phyloP scores from a whole-genome alignment of 495 filamentous ascomycete genomes.

The Astrothelium macrocarpum region DNA sequence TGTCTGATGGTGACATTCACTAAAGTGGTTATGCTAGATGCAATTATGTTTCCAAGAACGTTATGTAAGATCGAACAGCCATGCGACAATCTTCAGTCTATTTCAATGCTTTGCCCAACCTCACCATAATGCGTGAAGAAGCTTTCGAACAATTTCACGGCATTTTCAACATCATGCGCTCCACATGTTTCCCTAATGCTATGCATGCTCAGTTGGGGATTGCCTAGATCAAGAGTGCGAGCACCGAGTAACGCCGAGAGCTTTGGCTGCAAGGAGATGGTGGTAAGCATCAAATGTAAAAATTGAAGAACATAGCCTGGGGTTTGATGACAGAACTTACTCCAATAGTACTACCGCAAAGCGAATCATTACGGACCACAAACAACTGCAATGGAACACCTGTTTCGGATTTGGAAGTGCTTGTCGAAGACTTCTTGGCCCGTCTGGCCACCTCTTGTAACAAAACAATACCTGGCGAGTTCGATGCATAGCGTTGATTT shows the following conservation, averaged over 20 bases:
- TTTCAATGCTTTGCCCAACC: conserved; percentile 28
- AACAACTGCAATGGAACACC: conserved; percentile 86
- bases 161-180: conserved; percentile 77
- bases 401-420: conserved; percentile 13
- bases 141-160: conserved; percentile 73
- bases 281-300: not conserved
- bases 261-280: conserved; percentile 53
- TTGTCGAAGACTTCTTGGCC: conserved; percentile 36
- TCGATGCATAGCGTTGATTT: conserved; percentile 91
- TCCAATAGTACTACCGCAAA: conserved; percentile 92
- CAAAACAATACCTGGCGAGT: conserved; percentile 87
- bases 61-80: too few species aligned
- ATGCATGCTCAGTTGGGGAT: conserved; percentile 96
- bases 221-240: conserved; percentile 85
- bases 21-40: too few species aligned
- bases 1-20: too few species aligned
- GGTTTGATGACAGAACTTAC: not conserved
- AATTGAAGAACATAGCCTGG: not conserved
- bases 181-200: conserved; percentile 89
- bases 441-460: conserved; percentile 76
- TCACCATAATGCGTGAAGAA: conserved; percentile 79
- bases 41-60: too few species aligned
- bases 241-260: conserved; percentile 73
- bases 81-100: too few species aligned
- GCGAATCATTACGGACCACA: conserved; percentile 89